Conservation (phyloP, 352 stramenopile species). For the Thraustochytrium striatum region DNA sequence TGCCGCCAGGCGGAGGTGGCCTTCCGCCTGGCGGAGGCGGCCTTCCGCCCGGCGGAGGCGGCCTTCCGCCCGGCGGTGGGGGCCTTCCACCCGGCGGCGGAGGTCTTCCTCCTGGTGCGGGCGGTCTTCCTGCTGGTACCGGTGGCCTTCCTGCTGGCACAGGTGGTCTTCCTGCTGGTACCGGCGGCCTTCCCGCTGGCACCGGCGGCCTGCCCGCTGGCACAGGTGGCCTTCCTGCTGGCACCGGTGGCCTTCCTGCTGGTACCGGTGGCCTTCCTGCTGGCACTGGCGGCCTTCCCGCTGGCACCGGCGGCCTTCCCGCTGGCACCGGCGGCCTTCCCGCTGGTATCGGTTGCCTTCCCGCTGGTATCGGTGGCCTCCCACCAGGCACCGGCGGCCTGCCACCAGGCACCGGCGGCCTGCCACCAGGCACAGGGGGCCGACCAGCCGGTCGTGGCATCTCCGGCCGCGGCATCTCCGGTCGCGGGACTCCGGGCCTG, state of each 20-base stretch:
- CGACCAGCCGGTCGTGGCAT: background rate
- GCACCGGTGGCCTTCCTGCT: background rate
- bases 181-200: background rate
- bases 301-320: background rate
- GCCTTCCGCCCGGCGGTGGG: background rate
- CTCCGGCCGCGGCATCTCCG: background rate
- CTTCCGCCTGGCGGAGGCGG: slow-evolving; percentile 54
- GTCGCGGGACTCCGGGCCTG: background rate
- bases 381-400: background rate
- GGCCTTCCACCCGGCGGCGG: background rate
- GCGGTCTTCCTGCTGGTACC: background rate
- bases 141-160: background rate
- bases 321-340: slow-evolving; percentile 7
- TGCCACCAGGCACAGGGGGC: slow-evolving; percentile 5
- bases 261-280: slow-evolving; percentile 1
- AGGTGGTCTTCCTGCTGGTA: background rate
- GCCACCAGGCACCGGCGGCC: background rate
- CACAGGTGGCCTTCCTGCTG: background rate
- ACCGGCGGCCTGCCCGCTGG: background rate
- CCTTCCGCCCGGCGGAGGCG: background rate
- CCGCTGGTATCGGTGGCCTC: slow-evolving; percentile 1
- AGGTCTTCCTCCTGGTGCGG: background rate
- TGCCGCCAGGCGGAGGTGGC: slow-evolving; percentile 51
- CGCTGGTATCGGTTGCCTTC: background rate
- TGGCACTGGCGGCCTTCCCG: background rate